Percentiles rank a stretch among this genome's conserved stretches.
These are phyloP conservation scores for Fraxinus americana DNA, from an alignment of 257 asterid genomes.

Conservation along the genomic window DNA sequence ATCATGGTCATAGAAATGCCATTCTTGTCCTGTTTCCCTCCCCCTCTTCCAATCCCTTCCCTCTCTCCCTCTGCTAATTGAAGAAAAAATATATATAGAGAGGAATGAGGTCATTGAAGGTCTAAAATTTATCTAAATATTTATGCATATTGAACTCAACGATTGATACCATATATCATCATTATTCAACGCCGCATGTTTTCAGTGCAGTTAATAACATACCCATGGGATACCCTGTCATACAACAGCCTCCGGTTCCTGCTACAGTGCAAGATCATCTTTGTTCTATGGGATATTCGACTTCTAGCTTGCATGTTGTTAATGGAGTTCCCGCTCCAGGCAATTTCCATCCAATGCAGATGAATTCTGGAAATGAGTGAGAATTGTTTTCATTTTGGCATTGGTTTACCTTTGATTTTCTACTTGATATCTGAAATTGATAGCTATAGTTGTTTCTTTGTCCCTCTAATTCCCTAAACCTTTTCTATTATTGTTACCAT, in stretches of 20 bases:
- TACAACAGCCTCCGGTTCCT: slow-evolving; percentile 67
- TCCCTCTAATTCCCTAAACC: not conserved
- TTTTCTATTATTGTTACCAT: not conserved
- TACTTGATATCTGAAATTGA: slow-evolving; percentile 10
- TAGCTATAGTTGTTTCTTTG: not conserved
- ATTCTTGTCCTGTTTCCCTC: not conserved
- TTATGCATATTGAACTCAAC: not conserved
- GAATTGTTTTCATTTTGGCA: slow-evolving; percentile 27
- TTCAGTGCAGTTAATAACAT: slow-evolving; percentile 90
- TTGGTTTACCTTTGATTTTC: slow-evolving; percentile 16
- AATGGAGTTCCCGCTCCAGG: slow-evolving; percentile 88
- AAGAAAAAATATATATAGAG: not conserved
- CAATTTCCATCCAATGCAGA: slow-evolving; percentile 81
- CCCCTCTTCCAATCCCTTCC: not conserved
- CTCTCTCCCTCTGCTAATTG: not conserved
- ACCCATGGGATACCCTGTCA: slow-evolving; percentile 90
- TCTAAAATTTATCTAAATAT: not conserved
- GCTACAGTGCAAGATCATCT: slow-evolving; percentile 81
- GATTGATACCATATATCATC: slow-evolving; percentile 27
- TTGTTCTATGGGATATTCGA: slow-evolving; percentile 68
- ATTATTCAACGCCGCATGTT: slow-evolving; percentile 51
- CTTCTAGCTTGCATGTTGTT: slow-evolving; percentile 71
- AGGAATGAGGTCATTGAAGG: not conserved
- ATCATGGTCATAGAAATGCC: not conserved
- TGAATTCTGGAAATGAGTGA: slow-evolving; percentile 86